A percentile compares a stretch with the other conserved stretches of the same genome.
Conservation (phyloP, 1,284 basidiomycete species). For the Apiotrichum gracile region DNA sequence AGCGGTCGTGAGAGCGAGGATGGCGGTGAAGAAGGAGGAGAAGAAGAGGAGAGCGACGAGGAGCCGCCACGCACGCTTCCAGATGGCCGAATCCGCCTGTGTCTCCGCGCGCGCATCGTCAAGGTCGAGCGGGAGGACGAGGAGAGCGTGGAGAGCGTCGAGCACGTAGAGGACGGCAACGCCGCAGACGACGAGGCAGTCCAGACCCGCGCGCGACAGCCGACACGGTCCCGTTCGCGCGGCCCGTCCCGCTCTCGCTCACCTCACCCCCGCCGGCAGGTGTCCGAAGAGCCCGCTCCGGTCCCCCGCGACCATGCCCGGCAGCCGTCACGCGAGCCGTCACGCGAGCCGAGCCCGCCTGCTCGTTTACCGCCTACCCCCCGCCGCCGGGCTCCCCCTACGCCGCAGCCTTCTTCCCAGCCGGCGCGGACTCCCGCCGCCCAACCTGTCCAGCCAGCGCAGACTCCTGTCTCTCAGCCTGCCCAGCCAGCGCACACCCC, state of each 20-base stretch:
- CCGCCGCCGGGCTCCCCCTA: not conserved
- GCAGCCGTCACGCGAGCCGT: not conserved
- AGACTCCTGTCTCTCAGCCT: not conserved
- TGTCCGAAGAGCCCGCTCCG: not conserved
- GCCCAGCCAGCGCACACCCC: not conserved
- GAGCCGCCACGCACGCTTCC: constrained; percentile 1
- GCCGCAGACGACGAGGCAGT: too few relatives aligned
- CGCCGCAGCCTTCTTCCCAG: too few relatives aligned
- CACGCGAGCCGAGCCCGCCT: too few relatives aligned
- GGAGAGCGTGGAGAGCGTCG: too few relatives aligned
- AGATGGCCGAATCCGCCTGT: constrained; percentile 25
- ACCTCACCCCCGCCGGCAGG: too few relatives aligned
- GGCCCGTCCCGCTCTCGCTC: too few relatives aligned
- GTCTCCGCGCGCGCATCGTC: constrained; percentile 25
- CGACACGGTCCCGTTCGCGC: too few relatives aligned
- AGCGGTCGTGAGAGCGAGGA: constrained; percentile 18
- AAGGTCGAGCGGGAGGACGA: constrained; percentile 19
- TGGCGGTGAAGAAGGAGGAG: constrained; percentile 7
- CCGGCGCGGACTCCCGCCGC: not conserved
- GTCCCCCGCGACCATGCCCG: not conserved
- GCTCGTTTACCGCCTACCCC: not conserved
- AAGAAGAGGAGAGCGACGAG: constrained; percentile 13
- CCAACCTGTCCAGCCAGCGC: not conserved
- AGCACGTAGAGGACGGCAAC: too few relatives aligned
- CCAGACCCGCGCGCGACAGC: too few relatives aligned